phyloP scores from a whole-genome alignment of 768 basidiomycete genomes.

The Steccherinum ochraceum region DNA sequence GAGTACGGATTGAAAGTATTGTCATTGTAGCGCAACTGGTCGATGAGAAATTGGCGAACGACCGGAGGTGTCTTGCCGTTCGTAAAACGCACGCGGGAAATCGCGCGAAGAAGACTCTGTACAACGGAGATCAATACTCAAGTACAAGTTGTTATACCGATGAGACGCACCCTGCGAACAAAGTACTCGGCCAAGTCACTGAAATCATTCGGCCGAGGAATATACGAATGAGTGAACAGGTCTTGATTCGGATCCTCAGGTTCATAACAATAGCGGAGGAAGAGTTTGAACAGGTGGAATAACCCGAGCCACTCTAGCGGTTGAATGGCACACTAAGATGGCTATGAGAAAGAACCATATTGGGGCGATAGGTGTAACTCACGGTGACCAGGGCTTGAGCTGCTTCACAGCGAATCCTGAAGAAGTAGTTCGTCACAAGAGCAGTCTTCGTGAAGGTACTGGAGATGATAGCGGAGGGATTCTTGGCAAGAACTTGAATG shows the following conservation, averaged over 20 bases:
- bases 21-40: constrained; percentile 92
- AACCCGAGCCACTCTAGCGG: constrained; percentile 83
- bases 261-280: constrained; percentile 85
- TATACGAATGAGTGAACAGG: constrained; percentile 79
- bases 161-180: constrained; percentile 72
- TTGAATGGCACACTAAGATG: constrained; percentile 70
- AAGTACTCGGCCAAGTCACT: constrained; percentile 89
- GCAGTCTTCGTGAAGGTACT: constrained; percentile 91
- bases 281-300: constrained; percentile 94
- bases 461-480: constrained; percentile 79
- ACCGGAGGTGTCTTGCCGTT: constrained; percentile 82
- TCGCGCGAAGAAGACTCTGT: constrained; percentile 73
- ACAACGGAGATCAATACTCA: not conserved
- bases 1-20: constrained; percentile 91
- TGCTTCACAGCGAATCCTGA: constrained; percentile 93
- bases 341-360: constrained; percentile 4
- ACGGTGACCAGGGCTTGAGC: constrained; percentile 79
- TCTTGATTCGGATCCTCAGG: constrained; percentile 78
- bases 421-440: constrained; percentile 93
- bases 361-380: constrained; percentile 23
- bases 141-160: too few relatives aligned
- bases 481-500: constrained; percentile 77
- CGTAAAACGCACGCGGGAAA: constrained; percentile 82
- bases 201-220: constrained; percentile 95
- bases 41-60: constrained; percentile 83